These are phyloP conservation scores for Monosporozyma solicola DNA, from an alignment of 805 yeast genomes.

Conservation along the genomic window DNA sequence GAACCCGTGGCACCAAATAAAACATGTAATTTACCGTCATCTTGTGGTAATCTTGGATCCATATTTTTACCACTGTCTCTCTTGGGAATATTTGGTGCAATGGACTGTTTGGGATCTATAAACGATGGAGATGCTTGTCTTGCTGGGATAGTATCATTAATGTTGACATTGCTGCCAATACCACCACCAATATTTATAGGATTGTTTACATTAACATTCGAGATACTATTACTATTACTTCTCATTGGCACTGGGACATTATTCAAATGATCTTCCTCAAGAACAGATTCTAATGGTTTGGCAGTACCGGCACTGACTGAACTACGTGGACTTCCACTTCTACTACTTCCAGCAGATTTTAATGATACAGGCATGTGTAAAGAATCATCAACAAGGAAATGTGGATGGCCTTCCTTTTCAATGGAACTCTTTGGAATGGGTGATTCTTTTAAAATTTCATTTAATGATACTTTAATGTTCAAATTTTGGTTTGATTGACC, in stretches of 20 bases:
- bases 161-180: not conserved
- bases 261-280: slow-evolving; percentile 5
- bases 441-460: not conserved
- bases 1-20: slow-evolving; percentile 86
- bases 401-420: slow-evolving; percentile 35
- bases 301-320: not conserved
- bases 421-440: not conserved
- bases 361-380: slow-evolving; percentile 15
- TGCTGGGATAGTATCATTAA: not conserved
- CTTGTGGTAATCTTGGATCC: slow-evolving; percentile 62
- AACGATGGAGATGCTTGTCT: not conserved
- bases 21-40: slow-evolving; percentile 82
- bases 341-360: slow-evolving; percentile 17
- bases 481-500: not conserved
- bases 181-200: not conserved
- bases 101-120: slow-evolving; percentile 2
- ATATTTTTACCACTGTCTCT: slow-evolving; percentile 40
- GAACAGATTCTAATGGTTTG: slow-evolving; percentile 8
- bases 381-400: slow-evolving; percentile 39
- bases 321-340: slow-evolving; percentile 15
- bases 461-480: not conserved
- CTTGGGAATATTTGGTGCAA: slow-evolving; percentile 22
- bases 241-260: not conserved
- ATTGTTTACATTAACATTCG: not conserved
- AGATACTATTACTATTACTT: not conserved